Evolutionary conservation across 139 green algal species (phyloP).

Genomic region (Chlamydomonas applanata): DNA sequence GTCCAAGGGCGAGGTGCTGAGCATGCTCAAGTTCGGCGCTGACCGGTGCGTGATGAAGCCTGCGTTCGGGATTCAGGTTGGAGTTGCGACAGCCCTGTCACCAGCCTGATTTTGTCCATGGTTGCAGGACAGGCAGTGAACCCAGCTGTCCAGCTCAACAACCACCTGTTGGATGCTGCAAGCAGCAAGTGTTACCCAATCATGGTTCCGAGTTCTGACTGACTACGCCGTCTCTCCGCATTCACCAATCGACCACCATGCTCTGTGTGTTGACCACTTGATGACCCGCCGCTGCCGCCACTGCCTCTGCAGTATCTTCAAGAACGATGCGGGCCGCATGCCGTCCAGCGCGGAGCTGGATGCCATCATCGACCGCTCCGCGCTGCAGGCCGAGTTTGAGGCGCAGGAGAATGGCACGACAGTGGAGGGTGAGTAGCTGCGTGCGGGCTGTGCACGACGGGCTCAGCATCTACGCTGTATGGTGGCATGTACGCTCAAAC

Average conservation of each 20-base stretch:
- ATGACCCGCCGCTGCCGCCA: neutral
- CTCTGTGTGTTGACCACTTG: neutral
- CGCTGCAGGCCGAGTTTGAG: neutral
- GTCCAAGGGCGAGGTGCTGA: slow-evolving; percentile 53
- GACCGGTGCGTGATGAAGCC: slow-evolving; percentile 43
- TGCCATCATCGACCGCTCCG: slow-evolving; percentile 55
- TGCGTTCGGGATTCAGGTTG: too few relatives aligned
- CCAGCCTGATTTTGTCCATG: too few relatives aligned
- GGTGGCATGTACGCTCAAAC: too few relatives aligned
- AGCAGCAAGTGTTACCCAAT: neutral
- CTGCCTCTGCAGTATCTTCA: slow-evolving; percentile 33
- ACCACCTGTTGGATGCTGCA: too few relatives aligned
- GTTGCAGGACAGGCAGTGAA: too few relatives aligned
- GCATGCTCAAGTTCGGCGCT: slow-evolving; percentile 59
- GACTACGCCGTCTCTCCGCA: too few relatives aligned
- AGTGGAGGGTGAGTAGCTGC: too few relatives aligned
- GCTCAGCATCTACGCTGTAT: too few relatives aligned
- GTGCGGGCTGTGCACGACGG: too few relatives aligned
- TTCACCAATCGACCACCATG: too few relatives aligned
- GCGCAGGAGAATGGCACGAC: neutral
- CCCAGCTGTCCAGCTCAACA: too few relatives aligned
- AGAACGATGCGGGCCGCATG: slow-evolving; percentile 29
- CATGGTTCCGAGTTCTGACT: neutral
- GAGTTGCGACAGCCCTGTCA: too few relatives aligned
- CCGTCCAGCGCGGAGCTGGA: slow-evolving; percentile 58